phyloP scores from a whole-genome alignment of 306 rosid genomes.

The Luffa acutangula region DNA sequence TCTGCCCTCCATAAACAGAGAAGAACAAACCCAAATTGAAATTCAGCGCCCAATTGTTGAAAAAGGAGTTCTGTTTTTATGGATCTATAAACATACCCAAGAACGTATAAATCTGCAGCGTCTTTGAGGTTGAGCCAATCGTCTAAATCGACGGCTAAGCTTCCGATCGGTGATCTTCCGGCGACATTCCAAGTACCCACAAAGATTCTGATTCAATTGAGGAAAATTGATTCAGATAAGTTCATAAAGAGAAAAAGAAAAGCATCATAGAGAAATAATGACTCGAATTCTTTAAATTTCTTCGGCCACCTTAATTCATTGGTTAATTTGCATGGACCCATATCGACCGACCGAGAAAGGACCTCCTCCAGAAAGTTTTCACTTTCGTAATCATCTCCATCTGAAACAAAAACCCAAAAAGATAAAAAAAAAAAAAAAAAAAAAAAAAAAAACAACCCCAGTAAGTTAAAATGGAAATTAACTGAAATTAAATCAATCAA shows the following conservation, averaged over 20 bases:
- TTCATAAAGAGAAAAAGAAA: not conserved
- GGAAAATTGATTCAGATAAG: not conserved
- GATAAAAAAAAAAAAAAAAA: not conserved
- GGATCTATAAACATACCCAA: slow-evolving; percentile 52
- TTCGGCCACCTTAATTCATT: slow-evolving; percentile 52
- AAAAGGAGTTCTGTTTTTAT: not conserved
- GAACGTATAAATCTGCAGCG: slow-evolving; percentile 79
- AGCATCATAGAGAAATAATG: not conserved
- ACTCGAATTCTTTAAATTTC: not conserved
- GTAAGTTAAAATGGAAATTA: not conserved
- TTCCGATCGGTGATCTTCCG: slow-evolving; percentile 70
- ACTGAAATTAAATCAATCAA: not conserved
- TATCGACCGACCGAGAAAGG: slow-evolving; percentile 32
- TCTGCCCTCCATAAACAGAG: slow-evolving; percentile 24
- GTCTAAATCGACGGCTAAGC: slow-evolving; percentile 77
- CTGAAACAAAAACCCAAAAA: slow-evolving; percentile 19
- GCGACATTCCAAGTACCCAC: slow-evolving; percentile 97
- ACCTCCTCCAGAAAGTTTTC: slow-evolving; percentile 26
- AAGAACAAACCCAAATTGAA: not conserved
- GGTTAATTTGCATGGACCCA: slow-evolving; percentile 52
- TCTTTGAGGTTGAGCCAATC: slow-evolving; percentile 82
- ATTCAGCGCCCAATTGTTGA: not conserved
- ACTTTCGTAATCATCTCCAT: slow-evolving; percentile 39
- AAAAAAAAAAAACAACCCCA: not conserved
- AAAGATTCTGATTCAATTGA: slow-evolving; percentile 47